Evolutionary conservation across 176 grass and related monocot genomes (phyloP), one percentile per base, ranked within the genome.

Genomic region (Coix lacrymajobi): DNA sequence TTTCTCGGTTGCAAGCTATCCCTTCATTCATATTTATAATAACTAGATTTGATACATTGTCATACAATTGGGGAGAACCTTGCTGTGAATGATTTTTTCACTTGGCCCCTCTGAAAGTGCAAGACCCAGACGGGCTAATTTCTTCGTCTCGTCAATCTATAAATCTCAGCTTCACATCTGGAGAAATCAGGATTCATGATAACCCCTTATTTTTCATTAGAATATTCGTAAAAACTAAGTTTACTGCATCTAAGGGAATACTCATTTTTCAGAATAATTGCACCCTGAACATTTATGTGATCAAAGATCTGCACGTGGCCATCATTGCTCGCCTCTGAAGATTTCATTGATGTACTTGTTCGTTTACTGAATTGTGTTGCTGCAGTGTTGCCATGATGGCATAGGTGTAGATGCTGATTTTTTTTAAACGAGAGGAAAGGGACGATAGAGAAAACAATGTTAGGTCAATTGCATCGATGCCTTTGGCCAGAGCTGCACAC

Each of bases 1-100:
- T 34, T 69, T 24, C 32, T 11, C 25, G 15, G 15, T 28, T 43
- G 63, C 24, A 38, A 67, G 39, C 60, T 58, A 77, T 37, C 58
- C 20, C 38, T 26, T 48, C 12, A 44, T 78, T 41, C 43, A 28
- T 83, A 66, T 32, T 46, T 29, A 33, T 41, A 6, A 5, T 31
- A 39, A 20, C 39, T 77, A 77, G 56, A 71, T 88, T 83, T 38
- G 34, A 71, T 78, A 11, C 66, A 71, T 56, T 88, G 20, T 17
- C 33, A 56, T 71, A 22, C 68, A 54, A 12, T 19, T 83, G 64
- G 30, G 70, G 66, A 36, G 38, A 71, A 63, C 38, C 46, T 51
- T 60, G 25, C 1, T 4, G 14, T 75, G 48, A 28, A 58, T 11
- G 71, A 12, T 16, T 58, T 70, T 32, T 24, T 31, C n/a, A 45